Conservation (phyloP, 2,329 filamentous ascomycete species). For the Colletotrichum higginsianum region DNA sequence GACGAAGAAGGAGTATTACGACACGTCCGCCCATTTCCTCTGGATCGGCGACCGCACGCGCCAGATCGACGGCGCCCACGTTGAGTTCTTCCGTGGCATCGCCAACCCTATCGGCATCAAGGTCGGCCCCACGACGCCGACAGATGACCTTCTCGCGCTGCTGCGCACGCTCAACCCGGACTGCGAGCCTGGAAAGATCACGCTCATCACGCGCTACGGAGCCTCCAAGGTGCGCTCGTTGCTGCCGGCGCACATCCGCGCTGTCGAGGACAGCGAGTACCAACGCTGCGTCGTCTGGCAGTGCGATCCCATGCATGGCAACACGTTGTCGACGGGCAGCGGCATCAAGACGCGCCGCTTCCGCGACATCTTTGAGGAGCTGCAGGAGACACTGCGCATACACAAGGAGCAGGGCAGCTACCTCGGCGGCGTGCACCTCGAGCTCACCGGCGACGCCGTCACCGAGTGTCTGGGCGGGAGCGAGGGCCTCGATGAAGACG, state of each 20-base stretch:
- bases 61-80: constrained; percentile 92
- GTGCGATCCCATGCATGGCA: constrained; percentile 98
- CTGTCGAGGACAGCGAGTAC: constrained; percentile 85
- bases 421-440: constrained; percentile 93
- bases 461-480: constrained; percentile 96
- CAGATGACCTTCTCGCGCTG: constrained; percentile 81
- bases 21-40: constrained; percentile 96
- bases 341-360: constrained; percentile 96
- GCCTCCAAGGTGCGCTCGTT: constrained; percentile 81
- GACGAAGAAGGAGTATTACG: constrained; percentile 80
- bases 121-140: constrained; percentile 88
- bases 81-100: constrained; percentile 97
- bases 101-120: constrained; percentile 98
- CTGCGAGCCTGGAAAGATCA: constrained; percentile 91
- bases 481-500: constrained; percentile 88
- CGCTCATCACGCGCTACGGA: constrained; percentile 95
- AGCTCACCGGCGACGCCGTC: constrained; percentile 95
- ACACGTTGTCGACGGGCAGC: constrained; percentile 76
- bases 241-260: constrained; percentile 88
- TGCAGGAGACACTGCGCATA: constrained; percentile 85
- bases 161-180: constrained; percentile 89
- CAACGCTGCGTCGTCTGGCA: constrained; percentile 86
- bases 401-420: constrained; percentile 88
- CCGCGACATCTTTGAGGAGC: constrained; percentile 88
- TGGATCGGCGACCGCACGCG: constrained; percentile 98